phyloP scores from a whole-genome alignment of 1,139 yeast genomes.

The Candida frijolesensis region DNA sequence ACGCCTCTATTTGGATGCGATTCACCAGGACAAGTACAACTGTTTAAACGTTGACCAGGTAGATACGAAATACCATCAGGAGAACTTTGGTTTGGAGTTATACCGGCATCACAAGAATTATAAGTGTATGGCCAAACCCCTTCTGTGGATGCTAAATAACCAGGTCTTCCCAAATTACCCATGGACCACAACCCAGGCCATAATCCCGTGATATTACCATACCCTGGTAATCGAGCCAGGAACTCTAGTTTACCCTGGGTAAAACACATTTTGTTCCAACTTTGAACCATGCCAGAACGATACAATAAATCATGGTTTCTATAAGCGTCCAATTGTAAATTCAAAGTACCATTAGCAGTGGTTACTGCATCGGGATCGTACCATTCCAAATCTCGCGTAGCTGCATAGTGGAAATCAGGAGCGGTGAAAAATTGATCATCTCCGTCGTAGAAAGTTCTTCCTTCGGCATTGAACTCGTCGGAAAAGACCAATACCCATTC shows the following conservation, averaged over 20 bases:
- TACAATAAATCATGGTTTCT: slow-evolving; percentile 70
- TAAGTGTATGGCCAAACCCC: slow-evolving; percentile 94
- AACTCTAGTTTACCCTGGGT: slow-evolving; percentile 74
- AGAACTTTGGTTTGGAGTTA: slow-evolving; percentile 84
- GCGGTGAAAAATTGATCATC: slow-evolving; percentile 86
- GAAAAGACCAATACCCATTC: slow-evolving; percentile 72
- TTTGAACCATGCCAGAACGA: slow-evolving; percentile 84
- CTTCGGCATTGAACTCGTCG: slow-evolving; percentile 81
- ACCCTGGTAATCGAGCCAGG: slow-evolving; percentile 73
- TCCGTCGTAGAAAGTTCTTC: slow-evolving; percentile 78
- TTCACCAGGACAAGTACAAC: slow-evolving; percentile 73
- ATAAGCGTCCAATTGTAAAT: slow-evolving; percentile 68
- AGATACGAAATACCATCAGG: slow-evolving; percentile 77
- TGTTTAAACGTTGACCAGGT: slow-evolving; percentile 72
- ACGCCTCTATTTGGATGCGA: slow-evolving; percentile 78
- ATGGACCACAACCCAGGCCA: slow-evolving; percentile 94
- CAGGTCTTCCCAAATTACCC: slow-evolving; percentile 85
- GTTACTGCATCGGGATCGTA: slow-evolving; percentile 79
- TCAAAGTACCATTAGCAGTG: slow-evolving; percentile 67
- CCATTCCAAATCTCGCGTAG: slow-evolving; percentile 86
- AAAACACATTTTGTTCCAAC: slow-evolving; percentile 82
- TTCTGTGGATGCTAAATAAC: slow-evolving; percentile 74
- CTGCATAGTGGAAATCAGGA: slow-evolving; percentile 73
- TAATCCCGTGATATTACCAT: slow-evolving; percentile 67
- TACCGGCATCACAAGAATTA: slow-evolving; percentile 81